Evolutionary conservation across 805 yeast genomes (phyloP).

Genomic region (Zygoascus flipseniorum): DNA sequence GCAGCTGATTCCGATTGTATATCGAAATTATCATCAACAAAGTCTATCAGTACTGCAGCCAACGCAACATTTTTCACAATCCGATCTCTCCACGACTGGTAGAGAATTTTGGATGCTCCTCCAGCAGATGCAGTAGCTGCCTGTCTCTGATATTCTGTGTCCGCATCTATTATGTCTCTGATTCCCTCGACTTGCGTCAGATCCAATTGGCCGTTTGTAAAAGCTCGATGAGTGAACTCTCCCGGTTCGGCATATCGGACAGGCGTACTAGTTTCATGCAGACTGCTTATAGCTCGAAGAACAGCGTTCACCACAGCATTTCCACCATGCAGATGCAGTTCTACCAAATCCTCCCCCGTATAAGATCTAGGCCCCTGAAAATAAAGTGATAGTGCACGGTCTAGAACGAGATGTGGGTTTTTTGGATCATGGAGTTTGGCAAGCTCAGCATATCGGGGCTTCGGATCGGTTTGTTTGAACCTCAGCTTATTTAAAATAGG

Average conservation of each 20-base stretch:
- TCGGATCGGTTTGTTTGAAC: conserved; percentile 28
- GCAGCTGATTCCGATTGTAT: conserved; percentile 10
- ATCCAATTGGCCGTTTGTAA: conserved; percentile 74
- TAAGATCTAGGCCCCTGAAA: conserved; percentile 71
- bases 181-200: conserved; percentile 88
- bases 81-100: conserved; percentile 56
- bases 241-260: conserved; percentile 88
- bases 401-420: conserved; percentile 38
- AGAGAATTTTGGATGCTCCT: conserved; percentile 53
- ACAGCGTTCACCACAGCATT: conserved; percentile 71
- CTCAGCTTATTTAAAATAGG: conserved; percentile 37
- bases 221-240: conserved; percentile 83
- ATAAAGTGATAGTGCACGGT: conserved; percentile 64
- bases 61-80: conserved; percentile 63
- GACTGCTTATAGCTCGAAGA: conserved; percentile 45
- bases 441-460: conserved; percentile 48
- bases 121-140: conserved; percentile 67
- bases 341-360: conserved; percentile 88
- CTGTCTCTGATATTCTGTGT: conserved; percentile 78
- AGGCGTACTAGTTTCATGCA: conserved; percentile 26
- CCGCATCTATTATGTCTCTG: conserved; percentile 82
- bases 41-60: conserved; percentile 83
- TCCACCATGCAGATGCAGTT: conserved; percentile 92
- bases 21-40: conserved; percentile 79
- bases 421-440: conserved; percentile 44